Evolutionary conservation across 1,284 basidiomycete species (phyloP), one percentile per base, ranked within the genome.

Genomic region (Rhodotorula sp.): DNA sequence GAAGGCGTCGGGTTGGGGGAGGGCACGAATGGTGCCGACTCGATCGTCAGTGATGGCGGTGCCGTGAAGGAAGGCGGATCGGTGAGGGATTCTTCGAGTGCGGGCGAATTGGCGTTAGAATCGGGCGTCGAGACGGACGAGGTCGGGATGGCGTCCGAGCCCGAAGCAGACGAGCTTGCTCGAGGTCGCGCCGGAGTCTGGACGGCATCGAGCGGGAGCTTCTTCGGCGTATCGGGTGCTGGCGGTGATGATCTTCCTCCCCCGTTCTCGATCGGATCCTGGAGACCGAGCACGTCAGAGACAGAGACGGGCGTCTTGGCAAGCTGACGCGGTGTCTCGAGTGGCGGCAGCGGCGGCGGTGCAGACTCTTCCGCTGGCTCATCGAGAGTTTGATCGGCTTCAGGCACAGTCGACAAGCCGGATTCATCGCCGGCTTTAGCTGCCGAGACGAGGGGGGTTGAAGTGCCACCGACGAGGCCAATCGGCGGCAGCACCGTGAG

Each of bases 401-500:
- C 24, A 15, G 29, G 29, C 10, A 24, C 20, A 37, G n/a, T 44
- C 12, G 46, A n/a, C 24, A 54, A 18, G 14, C 24, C 49, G 12
- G 49, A 14, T 18, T 17, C n/a, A 26, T 29, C 10, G 29, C 12
- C 26, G 10, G 53, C 26, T 26, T 29, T 54, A 10, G n/a, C 53
- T 17, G 53, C 26, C 17, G 53, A 54, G 29, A 29, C 29, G 26
- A 29, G 49, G 14, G 48, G 33, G 7, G 66, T 48, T 26, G 55
- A 51, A 6, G 63, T 24, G 17, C 26, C 44, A 24, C 57, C 48
- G 29, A 64, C 64, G 18, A 75, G 68, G 49, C 68, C 70, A 60
- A 75, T 74, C 1, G 75, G 75, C 4, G 72, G 75, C 18, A 76
- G 64, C 26, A 74, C 63, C 29, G 72, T 67, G 60, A 76, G 71